Conservation (phyloP, 2,329 filamentous ascomycete species). For the Sporothrix mexicana region DNA sequence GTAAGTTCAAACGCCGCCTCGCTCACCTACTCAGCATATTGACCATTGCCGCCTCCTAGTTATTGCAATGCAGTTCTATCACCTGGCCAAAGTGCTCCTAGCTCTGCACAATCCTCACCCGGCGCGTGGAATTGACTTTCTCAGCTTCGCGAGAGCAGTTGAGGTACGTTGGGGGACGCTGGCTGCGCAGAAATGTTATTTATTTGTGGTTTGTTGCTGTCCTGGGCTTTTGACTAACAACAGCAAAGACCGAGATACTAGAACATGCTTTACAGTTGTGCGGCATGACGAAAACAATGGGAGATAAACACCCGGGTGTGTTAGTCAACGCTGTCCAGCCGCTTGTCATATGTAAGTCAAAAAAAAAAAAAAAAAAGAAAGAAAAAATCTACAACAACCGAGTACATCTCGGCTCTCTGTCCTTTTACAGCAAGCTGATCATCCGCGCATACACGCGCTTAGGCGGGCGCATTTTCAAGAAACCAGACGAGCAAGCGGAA, state of each 20-base stretch:
- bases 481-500: conserved; percentile 16
- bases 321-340: conserved; percentile 26
- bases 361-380: not conserved
- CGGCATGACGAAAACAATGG: conserved; percentile 22
- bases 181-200: not conserved
- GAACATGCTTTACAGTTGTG: conserved; percentile 21
- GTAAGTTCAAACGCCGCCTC: not conserved
- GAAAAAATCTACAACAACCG: not conserved
- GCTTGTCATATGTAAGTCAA: conserved; percentile 24
- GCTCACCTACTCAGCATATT: not conserved
- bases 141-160: conserved; percentile 4
- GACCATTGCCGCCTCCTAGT: not conserved
- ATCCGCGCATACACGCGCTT: not conserved
- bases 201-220: not conserved
- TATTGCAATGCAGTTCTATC: conserved; percentile 25
- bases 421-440: not conserved
- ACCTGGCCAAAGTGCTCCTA: conserved; percentile 18
- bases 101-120: conserved; percentile 18
- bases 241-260: conserved; percentile 23
- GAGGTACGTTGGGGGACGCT: not conserved
- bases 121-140: conserved; percentile 13
- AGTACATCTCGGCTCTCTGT: not conserved
- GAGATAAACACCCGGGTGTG: conserved; percentile 19
- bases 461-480: conserved; percentile 21
- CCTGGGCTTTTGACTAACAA: conserved; percentile 13